These are phyloP conservation scores for Datura wrightii DNA, from an alignment of 257 asterid genomes.

Conservation along the genomic window DNA sequence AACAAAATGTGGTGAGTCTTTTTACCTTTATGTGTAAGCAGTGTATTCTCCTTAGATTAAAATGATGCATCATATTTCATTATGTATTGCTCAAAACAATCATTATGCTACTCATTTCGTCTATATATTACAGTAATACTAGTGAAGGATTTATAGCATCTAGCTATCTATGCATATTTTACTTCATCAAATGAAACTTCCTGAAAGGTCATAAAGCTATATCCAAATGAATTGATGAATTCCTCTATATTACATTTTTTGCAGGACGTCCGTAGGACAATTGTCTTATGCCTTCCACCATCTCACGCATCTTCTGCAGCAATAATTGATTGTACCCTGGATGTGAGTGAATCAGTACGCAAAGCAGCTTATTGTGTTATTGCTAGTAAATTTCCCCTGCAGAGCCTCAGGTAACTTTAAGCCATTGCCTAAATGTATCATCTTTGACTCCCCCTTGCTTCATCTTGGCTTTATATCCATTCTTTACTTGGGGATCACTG, in stretches of 20 bases:
- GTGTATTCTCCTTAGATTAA: background rate
- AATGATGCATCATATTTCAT: background rate
- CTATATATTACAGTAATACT: background rate
- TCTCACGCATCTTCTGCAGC: constrained; percentile 66
- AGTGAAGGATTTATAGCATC: background rate
- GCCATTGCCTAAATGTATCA: background rate
- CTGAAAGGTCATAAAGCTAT: constrained; percentile 1
- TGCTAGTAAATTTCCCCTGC: constrained; percentile 82
- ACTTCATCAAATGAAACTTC: background rate
- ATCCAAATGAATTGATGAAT: constrained; percentile 20
- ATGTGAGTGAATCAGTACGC: constrained; percentile 84
- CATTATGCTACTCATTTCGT: background rate
- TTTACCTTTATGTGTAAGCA: background rate
- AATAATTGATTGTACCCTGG: constrained; percentile 80
- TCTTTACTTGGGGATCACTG: background rate
- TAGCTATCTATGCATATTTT: background rate
- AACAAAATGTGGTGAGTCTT: constrained; percentile 72
- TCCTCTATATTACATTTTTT: constrained; percentile 18
- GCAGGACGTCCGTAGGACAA: constrained; percentile 90
- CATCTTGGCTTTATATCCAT: background rate
- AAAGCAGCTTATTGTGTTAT: constrained; percentile 82
- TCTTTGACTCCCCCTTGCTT: constrained; percentile 9
- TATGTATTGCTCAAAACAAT: background rate
- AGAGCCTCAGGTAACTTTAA: constrained; percentile 80
- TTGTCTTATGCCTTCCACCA: constrained; percentile 88